phyloP scores from a whole-genome alignment of 805 yeast species.

The Saccharomyces eubayanus region DNA sequence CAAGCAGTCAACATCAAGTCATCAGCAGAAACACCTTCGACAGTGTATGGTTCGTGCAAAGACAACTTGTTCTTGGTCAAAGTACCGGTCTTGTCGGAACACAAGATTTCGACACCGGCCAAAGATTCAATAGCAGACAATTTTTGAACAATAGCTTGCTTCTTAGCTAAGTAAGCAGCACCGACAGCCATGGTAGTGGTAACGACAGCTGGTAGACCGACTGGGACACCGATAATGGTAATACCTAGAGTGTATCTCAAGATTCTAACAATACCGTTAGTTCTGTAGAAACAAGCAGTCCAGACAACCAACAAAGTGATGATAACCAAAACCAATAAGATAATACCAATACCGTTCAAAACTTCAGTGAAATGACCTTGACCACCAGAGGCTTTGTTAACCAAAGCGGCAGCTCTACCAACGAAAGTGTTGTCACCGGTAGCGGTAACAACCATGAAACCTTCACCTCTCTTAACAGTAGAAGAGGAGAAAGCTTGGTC shows the following conservation, averaged over 20 bases:
- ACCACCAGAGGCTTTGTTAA: constrained; percentile 88
- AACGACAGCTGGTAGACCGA: constrained; percentile 97
- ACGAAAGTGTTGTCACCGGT: constrained; percentile 94
- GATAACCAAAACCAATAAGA: constrained; percentile 80
- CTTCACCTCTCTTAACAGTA: constrained; percentile 93
- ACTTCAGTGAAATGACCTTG: constrained; percentile 96
- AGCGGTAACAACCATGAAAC: constrained; percentile 85
- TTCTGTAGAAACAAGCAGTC: constrained; percentile 91
- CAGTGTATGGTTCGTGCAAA: constrained; percentile 94
- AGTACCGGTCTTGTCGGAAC: constrained; percentile 98
- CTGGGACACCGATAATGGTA: constrained; percentile 97
- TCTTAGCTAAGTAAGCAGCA: constrained; percentile 96
- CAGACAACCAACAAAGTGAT: constrained; percentile 82
- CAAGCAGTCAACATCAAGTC: constrained; percentile 96
- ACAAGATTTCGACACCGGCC: constrained; percentile 95
- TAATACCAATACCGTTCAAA: constrained; percentile 93
- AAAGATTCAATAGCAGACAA: constrained; percentile 93
- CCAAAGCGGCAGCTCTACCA: constrained; percentile 96
- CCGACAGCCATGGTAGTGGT: constrained; percentile 99
- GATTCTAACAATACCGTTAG: constrained; percentile 75
- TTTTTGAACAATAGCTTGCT: constrained; percentile 94
- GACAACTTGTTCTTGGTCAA: constrained; percentile 94
- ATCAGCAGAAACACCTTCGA: constrained; percentile 92
- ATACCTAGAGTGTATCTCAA: constrained; percentile 89
- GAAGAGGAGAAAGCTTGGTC: constrained; percentile 87